These are phyloP conservation scores for Leccinum subgranulosum DNA, from an alignment of 768 basidiomycete genomes.

Conservation along the genomic window DNA sequence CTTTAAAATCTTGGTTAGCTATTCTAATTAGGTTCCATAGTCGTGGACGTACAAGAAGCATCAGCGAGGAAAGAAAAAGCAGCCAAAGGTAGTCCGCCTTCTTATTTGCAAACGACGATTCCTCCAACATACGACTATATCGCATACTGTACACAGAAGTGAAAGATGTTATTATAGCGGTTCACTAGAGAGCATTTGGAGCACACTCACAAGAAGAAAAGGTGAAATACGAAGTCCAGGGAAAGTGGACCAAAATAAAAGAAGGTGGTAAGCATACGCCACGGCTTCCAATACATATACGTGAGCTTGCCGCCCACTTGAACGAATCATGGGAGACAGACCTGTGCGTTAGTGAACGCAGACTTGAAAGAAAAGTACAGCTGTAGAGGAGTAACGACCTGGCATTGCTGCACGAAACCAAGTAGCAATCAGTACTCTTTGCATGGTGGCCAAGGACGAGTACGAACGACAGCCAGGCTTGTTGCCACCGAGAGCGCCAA, in stretches of 20 bases:
- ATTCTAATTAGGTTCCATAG: background rate
- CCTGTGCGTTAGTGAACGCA: constrained; percentile 80
- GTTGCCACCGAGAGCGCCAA: constrained; percentile 72
- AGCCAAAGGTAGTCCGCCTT: constrained; percentile 97
- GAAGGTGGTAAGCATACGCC: constrained; percentile 89
- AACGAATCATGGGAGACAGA: background rate
- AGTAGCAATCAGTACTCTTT: constrained; percentile 4
- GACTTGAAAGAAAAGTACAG: constrained; percentile 90
- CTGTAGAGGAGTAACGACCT: constrained; percentile 85
- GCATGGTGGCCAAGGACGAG: background rate
- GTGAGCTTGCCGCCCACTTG: constrained; percentile 8
- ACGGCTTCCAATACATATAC: constrained; percentile 51
- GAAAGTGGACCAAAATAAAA: constrained; percentile 94
- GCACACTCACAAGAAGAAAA: constrained; percentile 92
- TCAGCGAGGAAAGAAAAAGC: constrained; percentile 73
- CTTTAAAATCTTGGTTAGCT: constrained; percentile 34
- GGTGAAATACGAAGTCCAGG: constrained; percentile 92
- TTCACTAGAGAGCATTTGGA: background rate
- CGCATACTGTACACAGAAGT: constrained; percentile 67
- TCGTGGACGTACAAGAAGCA: constrained; percentile 70
- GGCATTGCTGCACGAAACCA: constrained; percentile 68
- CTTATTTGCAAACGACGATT: constrained; percentile 89
- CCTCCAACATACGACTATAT: constrained; percentile 95
- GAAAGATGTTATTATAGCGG: background rate
- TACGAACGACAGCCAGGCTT: constrained; percentile 82